Evolutionary conservation across 345 rosid species (phyloP), one percentile per base, ranked within the genome.

Genomic region (Citrus mangshanensis): DNA sequence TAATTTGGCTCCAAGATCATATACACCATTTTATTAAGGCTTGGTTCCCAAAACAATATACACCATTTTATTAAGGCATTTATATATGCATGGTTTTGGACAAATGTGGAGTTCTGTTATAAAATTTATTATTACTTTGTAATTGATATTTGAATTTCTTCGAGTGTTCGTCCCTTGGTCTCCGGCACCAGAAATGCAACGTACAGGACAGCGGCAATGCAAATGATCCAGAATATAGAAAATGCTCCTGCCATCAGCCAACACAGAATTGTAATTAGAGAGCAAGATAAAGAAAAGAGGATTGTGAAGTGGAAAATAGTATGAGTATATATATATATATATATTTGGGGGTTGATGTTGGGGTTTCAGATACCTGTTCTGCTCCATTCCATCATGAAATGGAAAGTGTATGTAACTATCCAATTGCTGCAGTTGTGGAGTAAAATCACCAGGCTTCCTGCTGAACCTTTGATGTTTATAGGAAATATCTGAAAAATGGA

Each of bases 301-400:
- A 64, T 64, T 18, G 38, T 8, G 68, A 32, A 14, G 4, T 46
- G 6, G 22, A 5, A 22, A 35, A 3, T 9, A 5, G 37, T 22
- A 2, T 3, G 2, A 5, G 51, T 3, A 51, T 16, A 19, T 32
- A 32, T 28, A 27, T 27, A 27, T 27, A 27, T 27, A 27, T 27
- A 27, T 27, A n/a, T n/a, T n/a, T n/a, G 14, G 25, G 37, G 6
- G 6, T 0, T 34, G 37, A 0, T 5, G 5, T 34, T 35, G 10
- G 22, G 14, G 19, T n/a, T 66, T 37, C 13, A 35, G 30, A 25
- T 81, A 88, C 94, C 92, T 27, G 83, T 27, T 22, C 85, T 73
- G 80, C 86, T 91, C 90, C 91, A 86, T 37, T 82, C 83, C 61
- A 87, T 65, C 89, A 89, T 73, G 73, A 91, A 88, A 65, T 87